Conservation (phyloP, 148 eudicot genomes). For the Cornus controversa region DNA sequence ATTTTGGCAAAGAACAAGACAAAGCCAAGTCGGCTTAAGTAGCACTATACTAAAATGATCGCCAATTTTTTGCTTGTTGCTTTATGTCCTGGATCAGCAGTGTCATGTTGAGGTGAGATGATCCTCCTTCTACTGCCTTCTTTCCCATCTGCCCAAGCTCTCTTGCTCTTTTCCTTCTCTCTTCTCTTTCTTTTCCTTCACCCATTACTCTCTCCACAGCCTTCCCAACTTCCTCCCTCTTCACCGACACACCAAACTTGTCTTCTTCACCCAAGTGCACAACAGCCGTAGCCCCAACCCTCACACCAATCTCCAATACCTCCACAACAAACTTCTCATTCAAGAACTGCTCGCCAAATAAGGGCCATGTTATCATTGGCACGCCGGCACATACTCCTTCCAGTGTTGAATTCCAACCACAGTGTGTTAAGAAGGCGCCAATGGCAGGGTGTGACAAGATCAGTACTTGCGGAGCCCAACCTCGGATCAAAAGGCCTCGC, state of each 20-base stretch:
- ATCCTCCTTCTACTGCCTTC: constrained; percentile 8
- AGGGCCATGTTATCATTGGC: constrained; percentile 52
- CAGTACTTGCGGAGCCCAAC: constrained; percentile 57
- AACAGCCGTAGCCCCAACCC: constrained; percentile 18
- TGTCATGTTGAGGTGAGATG: constrained; percentile 12
- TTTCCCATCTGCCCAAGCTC: neutral
- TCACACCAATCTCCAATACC: constrained; percentile 26
- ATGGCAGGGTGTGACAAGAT: constrained; percentile 41
- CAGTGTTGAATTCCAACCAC: constrained; percentile 60
- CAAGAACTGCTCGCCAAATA: constrained; percentile 46
- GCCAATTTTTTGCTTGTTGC: neutral
- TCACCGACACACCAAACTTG: constrained; percentile 10
- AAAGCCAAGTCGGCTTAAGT: too few relatives aligned
- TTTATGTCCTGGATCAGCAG: constrained; percentile 3
- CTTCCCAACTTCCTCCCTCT: constrained; percentile 4
- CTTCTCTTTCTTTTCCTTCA: constrained; percentile 7
- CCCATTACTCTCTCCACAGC: neutral
- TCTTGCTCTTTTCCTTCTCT: constrained; percentile 11
- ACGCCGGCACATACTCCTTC: constrained; percentile 44
- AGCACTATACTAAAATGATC: too few relatives aligned
- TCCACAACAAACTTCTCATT: constrained; percentile 40
- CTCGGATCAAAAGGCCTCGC: constrained; percentile 39
- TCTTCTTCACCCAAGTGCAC: constrained; percentile 14
- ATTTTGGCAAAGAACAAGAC: too few relatives aligned
- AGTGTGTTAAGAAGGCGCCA: constrained; percentile 51